phyloP scores from a whole-genome alignment of 2,329 filamentous ascomycete genomes.

The Diaporthe sp. region DNA sequence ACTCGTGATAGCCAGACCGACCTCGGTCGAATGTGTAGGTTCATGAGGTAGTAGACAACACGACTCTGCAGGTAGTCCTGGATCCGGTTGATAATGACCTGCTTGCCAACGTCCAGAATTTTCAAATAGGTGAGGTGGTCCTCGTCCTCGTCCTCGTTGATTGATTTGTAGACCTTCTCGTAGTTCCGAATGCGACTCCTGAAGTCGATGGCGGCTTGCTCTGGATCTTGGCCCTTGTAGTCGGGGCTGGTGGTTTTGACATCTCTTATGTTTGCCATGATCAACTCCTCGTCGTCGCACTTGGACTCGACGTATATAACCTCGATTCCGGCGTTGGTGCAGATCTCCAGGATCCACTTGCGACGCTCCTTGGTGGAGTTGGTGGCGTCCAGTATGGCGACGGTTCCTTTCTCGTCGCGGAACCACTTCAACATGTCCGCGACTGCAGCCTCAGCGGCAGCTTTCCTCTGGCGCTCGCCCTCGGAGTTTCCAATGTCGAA shows the following conservation, averaged over 20 bases:
- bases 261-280: slow-evolving; percentile 98
- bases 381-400: slow-evolving; percentile 95
- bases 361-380: slow-evolving; percentile 93
- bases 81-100: slow-evolving; percentile 98
- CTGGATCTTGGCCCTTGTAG: slow-evolving; percentile 93
- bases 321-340: slow-evolving; percentile 81
- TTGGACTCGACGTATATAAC: slow-evolving; percentile 97
- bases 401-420: slow-evolving; percentile 76
- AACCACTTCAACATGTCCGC: slow-evolving; percentile 97
- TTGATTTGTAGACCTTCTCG: slow-evolving; percentile 94
- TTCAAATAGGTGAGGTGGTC: slow-evolving; percentile 93
- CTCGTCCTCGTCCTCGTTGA: slow-evolving; percentile 84
- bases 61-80: slow-evolving; percentile 96
- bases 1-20: slow-evolving; percentile 97
- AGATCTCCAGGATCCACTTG: slow-evolving; percentile 89
- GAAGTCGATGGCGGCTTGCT: slow-evolving; percentile 90
- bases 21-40: slow-evolving; percentile 94
- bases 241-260: slow-evolving; percentile 98
- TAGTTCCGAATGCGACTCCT: slow-evolving; percentile 95
- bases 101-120: slow-evolving; percentile 94
- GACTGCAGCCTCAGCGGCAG: slow-evolving; percentile 91
- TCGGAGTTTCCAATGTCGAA: slow-evolving; percentile 92
- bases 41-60: slow-evolving; percentile 98
- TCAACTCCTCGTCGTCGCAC: slow-evolving; percentile 94
- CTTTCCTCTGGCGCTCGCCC: slow-evolving; percentile 87